Evolutionary conservation across 148 eudicot species (phyloP), one percentile per base, ranked within the genome.

Genomic region (Camellia granthamiana): DNA sequence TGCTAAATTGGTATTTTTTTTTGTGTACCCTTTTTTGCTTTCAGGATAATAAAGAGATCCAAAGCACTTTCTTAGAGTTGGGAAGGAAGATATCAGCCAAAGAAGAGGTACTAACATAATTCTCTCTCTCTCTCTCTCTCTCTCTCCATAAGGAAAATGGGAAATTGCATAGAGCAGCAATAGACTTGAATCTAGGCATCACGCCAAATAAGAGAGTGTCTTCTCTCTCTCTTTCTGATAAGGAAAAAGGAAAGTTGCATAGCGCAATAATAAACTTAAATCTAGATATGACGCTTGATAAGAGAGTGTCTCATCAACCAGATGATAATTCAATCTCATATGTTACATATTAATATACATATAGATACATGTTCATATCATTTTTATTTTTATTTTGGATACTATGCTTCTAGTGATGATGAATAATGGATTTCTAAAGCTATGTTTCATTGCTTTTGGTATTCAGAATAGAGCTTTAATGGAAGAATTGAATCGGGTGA

Each of bases 401-500:
- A 0, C 1, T 23, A 9, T 66, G 23, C 0, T 18, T 69, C 5
- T 44, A 3, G 19, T 4, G 0, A 68, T 19, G 49, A 38, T 14
- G 76, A 7, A 74, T 19, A 54, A 73, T 73, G 44, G 46, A 0
- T 54, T 54, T 73, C 62, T 55, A 0, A 52, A 52, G 6, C 3
- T 55, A 12, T 23, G 13, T 23, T 15, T 10, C 52, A 7, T 15
- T 73, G 5, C 51, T 73, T 51, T 54, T 58, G 3, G 54, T 61
- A 3, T 73, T 42, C 87, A 94, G 89, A 83, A 74, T 3, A 87
- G 79, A 47, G 89, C 85, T 51, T 81, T 95, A 69, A 74, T 86
- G 30, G 95, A 90, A 79, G 98, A 96, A 78, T 68, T 96, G 81
- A 91, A 86, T 3, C 83, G 93, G 62, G 92, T 92, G 84, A 94